Conservation (phyloP, 306 rosid genomes). For the Casuarina glauca region DNA sequence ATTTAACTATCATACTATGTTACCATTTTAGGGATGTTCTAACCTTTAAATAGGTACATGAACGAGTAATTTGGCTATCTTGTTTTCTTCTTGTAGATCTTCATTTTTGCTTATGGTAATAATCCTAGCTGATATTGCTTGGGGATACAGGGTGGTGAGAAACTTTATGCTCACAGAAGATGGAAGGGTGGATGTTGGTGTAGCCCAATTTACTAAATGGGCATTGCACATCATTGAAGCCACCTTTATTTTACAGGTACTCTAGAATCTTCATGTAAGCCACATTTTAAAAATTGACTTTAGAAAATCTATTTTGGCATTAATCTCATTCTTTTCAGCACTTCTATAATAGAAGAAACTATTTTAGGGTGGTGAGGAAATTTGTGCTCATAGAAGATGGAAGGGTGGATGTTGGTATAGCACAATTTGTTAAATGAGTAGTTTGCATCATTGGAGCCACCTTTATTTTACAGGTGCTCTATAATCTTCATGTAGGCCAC, state of each 20-base stretch:
- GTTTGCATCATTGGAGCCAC: too few relatives aligned
- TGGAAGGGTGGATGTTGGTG: constrained; percentile 69
- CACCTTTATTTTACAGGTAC: constrained; percentile 65
- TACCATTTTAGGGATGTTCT: not conserved
- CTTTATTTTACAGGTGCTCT: too few relatives aligned
- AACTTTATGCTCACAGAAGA: constrained; percentile 71
- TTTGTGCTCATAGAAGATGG: too few relatives aligned
- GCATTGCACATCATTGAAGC: constrained; percentile 64
- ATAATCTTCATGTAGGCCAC: too few relatives aligned
- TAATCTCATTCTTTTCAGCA: too few relatives aligned
- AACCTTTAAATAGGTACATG: not conserved
- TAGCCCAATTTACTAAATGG: constrained; percentile 79
- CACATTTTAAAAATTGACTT: not conserved
- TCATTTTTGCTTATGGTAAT: constrained; percentile 61
- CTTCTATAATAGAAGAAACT: too few relatives aligned
- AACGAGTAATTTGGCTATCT: not conserved
- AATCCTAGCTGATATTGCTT: constrained; percentile 67
- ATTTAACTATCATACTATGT: too few relatives aligned
- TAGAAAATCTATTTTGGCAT: too few relatives aligned
- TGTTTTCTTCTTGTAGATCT: constrained; percentile 49
- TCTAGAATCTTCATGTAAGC: not conserved
- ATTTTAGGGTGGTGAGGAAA: too few relatives aligned
- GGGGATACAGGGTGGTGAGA: constrained; percentile 85
- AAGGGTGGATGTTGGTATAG: too few relatives aligned
- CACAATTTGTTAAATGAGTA: too few relatives aligned